Evolutionary conservation across 2,329 filamentous ascomycete species (phyloP), one percentile per base, ranked within the genome.

Genomic region (Aspergillus udagawae): DNA sequence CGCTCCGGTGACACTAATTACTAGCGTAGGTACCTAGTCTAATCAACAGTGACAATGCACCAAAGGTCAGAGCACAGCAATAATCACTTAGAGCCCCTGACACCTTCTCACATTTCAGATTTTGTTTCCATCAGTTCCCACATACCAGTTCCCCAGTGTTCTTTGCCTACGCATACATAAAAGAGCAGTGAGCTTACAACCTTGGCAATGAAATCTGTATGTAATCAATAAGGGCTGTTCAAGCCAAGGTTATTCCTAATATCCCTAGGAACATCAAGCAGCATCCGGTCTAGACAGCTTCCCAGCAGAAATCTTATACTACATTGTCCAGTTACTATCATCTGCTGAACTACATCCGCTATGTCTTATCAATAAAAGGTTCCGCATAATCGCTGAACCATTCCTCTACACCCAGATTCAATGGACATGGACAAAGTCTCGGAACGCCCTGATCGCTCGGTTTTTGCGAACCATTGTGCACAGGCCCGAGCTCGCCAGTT

Each of bases 391-490:
- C 17, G 53, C 60, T 21, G 65, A 63, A 56, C 62, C 57, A 38
- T 49, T 60, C 1, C 59, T 67, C 44, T 65, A 67, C 56, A 50
- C 62, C 14, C 53, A 56, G 10, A 57, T 67, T 52, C 38, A 60
- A n/a, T 63, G 49, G 45, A 60, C 32, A 12, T 66, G 59, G 60
- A 27, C 17, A 32, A 45, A 53, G 4, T 6, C 44, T 49, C 27
- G 44, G 9, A 17, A 62, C 51, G 60, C 61, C 12, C 51, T 49
- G 44, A 62, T 67, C 27, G 20, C 55, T 44, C 55, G 44, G 20
- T 48, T 66, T 28, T 51, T 67, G 52, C 58, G 47, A 47, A 66
- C 51, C 2, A 52, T 65, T 9, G 2, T 64, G 25, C 50, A 12
- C 55, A 62, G 51, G 53, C 65, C 64, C 25, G 29, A 63, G 41